phyloP scores from a whole-genome alignment of 148 eudicot genomes.

The Fagopyrum esculentum region DNA sequence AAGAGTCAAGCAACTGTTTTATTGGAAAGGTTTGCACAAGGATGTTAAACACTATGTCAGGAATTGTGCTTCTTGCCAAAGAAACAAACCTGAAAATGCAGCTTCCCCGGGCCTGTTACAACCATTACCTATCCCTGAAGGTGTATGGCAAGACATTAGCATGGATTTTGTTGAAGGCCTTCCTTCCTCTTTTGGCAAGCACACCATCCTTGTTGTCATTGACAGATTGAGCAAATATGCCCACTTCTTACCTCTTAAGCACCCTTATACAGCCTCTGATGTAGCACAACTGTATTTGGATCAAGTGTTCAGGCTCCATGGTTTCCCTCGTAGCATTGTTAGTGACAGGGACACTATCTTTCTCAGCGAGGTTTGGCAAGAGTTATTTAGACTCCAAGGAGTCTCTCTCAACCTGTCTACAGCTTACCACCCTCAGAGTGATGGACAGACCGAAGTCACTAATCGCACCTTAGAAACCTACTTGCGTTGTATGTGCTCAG shows the following conservation, averaged over 20 bases:
- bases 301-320: no score
- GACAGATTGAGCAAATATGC: background rate
- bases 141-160: background rate
- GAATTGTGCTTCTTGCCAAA: no score
- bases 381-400: background rate
- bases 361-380: background rate
- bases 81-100: background rate
- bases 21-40: background rate
- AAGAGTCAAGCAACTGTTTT: no score
- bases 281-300: no score
- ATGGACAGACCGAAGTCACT: background rate
- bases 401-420: background rate
- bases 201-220: background rate
- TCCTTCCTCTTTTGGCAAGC: background rate
- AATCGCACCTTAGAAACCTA: background rate
- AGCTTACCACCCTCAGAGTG: background rate
- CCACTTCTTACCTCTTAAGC: background rate
- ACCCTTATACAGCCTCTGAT: no score
- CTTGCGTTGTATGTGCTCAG: background rate
- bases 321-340: no score
- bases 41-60: background rate
- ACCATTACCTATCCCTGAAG: background rate
- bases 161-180: constrained; percentile 5
- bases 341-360: no score
- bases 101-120: background rate